Evolutionary conservation across 2,329 filamentous ascomycete genomes (phyloP).

Genomic region (Pseudodiploospora longispora): DNA sequence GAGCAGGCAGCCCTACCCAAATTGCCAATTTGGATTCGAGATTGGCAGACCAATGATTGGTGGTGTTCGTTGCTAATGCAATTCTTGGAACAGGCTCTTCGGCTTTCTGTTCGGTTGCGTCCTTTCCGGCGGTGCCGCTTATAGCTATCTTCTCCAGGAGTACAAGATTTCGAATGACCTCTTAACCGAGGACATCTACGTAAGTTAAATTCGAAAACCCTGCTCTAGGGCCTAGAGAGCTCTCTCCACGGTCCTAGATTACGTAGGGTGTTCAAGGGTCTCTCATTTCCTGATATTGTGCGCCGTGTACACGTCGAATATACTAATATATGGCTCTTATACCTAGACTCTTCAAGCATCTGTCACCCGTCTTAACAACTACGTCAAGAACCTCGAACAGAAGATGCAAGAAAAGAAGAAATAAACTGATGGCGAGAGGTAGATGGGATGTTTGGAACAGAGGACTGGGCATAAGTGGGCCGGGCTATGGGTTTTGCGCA

Average conservation of each 20-base stretch:
- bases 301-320: neutral
- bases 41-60: neutral
- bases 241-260: too few species aligned
- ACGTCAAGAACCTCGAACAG: constrained; percentile 74
- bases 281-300: too few species aligned
- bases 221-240: too few species aligned
- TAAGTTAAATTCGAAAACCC: constrained; percentile 41
- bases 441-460: neutral
- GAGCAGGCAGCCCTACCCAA: constrained; percentile 21
- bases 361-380: constrained; percentile 76
- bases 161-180: constrained; percentile 92
- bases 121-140: constrained; percentile 70
- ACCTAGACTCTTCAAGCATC: constrained; percentile 74
- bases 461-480: too few species aligned
- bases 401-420: constrained; percentile 70
- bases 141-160: constrained; percentile 88
- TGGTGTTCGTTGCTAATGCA: neutral
- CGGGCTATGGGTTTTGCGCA: too few species aligned
- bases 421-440: constrained; percentile 24
- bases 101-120: constrained; percentile 85
- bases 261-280: too few species aligned
- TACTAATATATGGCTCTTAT: constrained; percentile 1
- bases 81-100: constrained; percentile 55
- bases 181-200: constrained; percentile 91
- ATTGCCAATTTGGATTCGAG: neutral